phyloP scores from a whole-genome alignment of 148 eudicot genomes.

The Pouteria glomerata region DNA sequence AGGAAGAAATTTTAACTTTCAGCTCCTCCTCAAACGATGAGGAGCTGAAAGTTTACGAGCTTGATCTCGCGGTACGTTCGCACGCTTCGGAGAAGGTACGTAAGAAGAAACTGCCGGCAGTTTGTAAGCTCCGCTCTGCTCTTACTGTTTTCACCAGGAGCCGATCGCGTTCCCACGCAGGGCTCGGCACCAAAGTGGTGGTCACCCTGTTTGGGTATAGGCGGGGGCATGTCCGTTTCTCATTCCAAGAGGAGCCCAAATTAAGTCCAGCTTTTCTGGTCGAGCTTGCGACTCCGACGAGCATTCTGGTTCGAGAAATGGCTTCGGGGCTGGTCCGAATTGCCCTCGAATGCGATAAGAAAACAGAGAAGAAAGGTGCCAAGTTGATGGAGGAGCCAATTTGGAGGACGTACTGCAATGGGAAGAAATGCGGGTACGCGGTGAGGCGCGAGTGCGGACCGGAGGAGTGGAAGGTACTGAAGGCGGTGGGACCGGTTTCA shows the following conservation, averaged over 20 bases:
- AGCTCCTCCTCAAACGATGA: constrained; percentile 42
- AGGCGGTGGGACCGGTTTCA: constrained; percentile 59
- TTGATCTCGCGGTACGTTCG: constrained; percentile 16
- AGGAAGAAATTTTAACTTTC: constrained; percentile 30
- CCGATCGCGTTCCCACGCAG: constrained; percentile 20
- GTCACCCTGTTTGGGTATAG: constrained; percentile 68
- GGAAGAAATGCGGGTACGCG: constrained; percentile 90
- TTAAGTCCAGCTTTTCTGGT: constrained; percentile 44
- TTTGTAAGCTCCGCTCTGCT: constrained; percentile 52
- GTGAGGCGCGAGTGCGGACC: constrained; percentile 56
- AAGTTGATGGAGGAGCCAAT: constrained; percentile 68
- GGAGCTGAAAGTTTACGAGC: constrained; percentile 11
- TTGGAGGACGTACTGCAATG: constrained; percentile 94
- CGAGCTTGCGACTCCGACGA: constrained; percentile 53
- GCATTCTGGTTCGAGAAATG: constrained; percentile 56
- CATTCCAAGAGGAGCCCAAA: constrained; percentile 46
- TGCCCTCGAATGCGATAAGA: constrained; percentile 65
- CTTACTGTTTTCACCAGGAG: constrained; percentile 35
- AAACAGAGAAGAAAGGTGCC: constrained; percentile 30
- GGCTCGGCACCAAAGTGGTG: constrained; percentile 46
- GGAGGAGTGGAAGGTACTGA: constrained; percentile 65
- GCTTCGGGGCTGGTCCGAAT: constrained; percentile 73
- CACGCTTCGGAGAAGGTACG: constrained; percentile 8
- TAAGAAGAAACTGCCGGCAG: constrained; percentile 35
- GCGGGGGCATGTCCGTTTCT: constrained; percentile 59